These are phyloP conservation scores for Hortaea sp. DNA, from an alignment of 2,329 filamentous ascomycete genomes.

Conservation along the genomic window DNA sequence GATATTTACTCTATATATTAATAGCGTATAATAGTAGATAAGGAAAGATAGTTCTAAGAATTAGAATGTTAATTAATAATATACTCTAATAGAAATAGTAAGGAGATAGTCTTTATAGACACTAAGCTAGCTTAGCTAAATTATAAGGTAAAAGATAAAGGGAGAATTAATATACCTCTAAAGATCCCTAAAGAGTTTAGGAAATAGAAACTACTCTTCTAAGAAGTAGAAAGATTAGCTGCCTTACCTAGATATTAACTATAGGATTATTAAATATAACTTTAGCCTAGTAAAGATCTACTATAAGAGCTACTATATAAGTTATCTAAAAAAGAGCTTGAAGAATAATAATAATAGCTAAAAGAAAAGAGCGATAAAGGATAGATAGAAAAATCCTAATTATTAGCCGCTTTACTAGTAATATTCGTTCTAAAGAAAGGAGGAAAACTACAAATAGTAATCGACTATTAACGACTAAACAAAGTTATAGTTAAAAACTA, in stretches of 20 bases:
- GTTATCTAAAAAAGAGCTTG: conserved; percentile 6
- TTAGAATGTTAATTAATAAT: not conserved
- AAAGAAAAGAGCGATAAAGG: conserved; percentile 3
- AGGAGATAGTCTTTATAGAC: not conserved
- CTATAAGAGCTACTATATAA: conserved; percentile 7
- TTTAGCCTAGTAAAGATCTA: conserved; percentile 5
- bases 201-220: conserved; percentile 9
- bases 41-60: conserved; percentile 6
- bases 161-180: not conserved
- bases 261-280: conserved; percentile 8
- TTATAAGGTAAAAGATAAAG: conserved; percentile 1
- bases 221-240: conserved; percentile 7
- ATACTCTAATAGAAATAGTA: not conserved
- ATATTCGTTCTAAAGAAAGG: conserved; percentile 18
- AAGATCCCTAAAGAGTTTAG: conserved; percentile 7
- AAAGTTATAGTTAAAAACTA: conserved; percentile 19
- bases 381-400: conserved; percentile 5
- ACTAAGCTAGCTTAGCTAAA: not conserved
- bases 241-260: conserved; percentile 8
- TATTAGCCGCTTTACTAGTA: conserved; percentile 5
- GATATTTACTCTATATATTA: conserved; percentile 1
- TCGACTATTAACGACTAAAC: conserved; percentile 20
- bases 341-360: conserved; percentile 2
- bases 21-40: conserved; percentile 6
- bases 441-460: conserved; percentile 10